Conservation (phyloP, 805 yeast genomes). For the Teunomyces panamensis region DNA sequence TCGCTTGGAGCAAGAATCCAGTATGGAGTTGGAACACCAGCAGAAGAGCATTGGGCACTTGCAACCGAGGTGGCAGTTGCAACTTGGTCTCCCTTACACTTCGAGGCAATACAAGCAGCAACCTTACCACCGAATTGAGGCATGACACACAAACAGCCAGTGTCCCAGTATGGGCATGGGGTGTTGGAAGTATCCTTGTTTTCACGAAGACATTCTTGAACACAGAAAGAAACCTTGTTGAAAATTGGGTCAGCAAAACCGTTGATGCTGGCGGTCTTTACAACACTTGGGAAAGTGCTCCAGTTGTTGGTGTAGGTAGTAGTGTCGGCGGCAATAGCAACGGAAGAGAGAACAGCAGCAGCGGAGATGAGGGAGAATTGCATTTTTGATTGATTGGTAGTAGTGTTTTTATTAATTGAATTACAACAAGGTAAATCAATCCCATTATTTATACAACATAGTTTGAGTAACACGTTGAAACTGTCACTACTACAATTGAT, state of each 20-base stretch:
- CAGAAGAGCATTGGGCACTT: constrained; percentile 30
- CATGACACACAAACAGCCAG: constrained; percentile 46
- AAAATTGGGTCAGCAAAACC: constrained; percentile 49
- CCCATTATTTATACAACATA: not conserved
- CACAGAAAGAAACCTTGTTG: constrained; percentile 39
- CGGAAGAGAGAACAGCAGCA: constrained; percentile 10
- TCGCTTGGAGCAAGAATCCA: constrained; percentile 27
- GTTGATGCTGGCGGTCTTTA: constrained; percentile 45
- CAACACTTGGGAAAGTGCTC: constrained; percentile 43
- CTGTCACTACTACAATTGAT: not conserved
- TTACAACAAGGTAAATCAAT: not conserved
- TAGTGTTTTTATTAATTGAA: not conserved
- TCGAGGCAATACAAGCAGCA: constrained; percentile 30
- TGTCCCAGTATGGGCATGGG: constrained; percentile 47
- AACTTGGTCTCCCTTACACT: constrained; percentile 29
- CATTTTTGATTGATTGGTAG: not conserved
- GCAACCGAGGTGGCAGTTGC: constrained; percentile 28
- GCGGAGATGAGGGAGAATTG: constrained; percentile 3
- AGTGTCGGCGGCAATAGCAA: constrained; percentile 22
- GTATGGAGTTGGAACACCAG: constrained; percentile 34
- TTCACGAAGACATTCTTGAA: constrained; percentile 29
- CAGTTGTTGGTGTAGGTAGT: constrained; percentile 23
- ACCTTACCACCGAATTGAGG: constrained; percentile 30
- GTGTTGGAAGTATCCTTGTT: constrained; percentile 31
- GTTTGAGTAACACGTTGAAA: not conserved